phyloP scores from a whole-genome alignment of 768 basidiomycete species.

The Phaeotremella fagi region DNA sequence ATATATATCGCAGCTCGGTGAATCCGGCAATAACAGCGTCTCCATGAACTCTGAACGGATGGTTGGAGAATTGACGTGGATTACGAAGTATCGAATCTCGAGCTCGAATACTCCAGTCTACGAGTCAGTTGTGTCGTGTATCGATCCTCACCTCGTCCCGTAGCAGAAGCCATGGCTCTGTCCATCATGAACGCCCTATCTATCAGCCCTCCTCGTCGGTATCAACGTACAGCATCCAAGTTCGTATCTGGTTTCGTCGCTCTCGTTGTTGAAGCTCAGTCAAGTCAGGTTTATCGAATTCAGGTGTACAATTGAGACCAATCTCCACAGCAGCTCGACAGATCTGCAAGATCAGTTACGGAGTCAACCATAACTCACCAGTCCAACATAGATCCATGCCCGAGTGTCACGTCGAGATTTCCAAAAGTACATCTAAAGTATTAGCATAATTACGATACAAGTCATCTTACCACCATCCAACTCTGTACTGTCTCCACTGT shows the following conservation, averaged over 20 bases:
- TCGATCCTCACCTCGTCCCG: slow-evolving; percentile 8
- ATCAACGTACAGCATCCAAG: slow-evolving; percentile 16
- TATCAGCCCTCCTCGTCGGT: background rate
- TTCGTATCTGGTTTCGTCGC: slow-evolving; percentile 7
- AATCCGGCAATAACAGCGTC: slow-evolving; percentile 20
- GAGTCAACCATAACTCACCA: background rate
- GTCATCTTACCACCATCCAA: slow-evolving; percentile 17
- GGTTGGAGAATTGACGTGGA: slow-evolving; percentile 1
- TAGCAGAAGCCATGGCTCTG: slow-evolving; percentile 13
- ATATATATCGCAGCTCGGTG: slow-evolving; percentile 10
- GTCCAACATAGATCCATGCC: slow-evolving; percentile 19
- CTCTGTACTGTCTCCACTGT: slow-evolving; percentile 10
- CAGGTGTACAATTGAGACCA: slow-evolving; percentile 10
- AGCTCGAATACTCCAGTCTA: slow-evolving; percentile 15
- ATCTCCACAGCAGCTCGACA: slow-evolving; percentile 17
- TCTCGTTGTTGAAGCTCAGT: slow-evolving; percentile 7
- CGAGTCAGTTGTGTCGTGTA: background rate
- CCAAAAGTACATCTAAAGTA: slow-evolving; percentile 16
- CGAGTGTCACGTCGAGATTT: slow-evolving; percentile 12
- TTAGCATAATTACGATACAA: background rate
- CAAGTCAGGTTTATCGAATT: background rate
- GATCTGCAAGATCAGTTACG: background rate
- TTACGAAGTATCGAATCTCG: slow-evolving; percentile 11
- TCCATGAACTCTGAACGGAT: slow-evolving; percentile 7
- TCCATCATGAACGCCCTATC: slow-evolving; percentile 16